These are phyloP conservation scores for Yamadazyma olivae DNA, from an alignment of 805 yeast species.

Conservation along the genomic window DNA sequence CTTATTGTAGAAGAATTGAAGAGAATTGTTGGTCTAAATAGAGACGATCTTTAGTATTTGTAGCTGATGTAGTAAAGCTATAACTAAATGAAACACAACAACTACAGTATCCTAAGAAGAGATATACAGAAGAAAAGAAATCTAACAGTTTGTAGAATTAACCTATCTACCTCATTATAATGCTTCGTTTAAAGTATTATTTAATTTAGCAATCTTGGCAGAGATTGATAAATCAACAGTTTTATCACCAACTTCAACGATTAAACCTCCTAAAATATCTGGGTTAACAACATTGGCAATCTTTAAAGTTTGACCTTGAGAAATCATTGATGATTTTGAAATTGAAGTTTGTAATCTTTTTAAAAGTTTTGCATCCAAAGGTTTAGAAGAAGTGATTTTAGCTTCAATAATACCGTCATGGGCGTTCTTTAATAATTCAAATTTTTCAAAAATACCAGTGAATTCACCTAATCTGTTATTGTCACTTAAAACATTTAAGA, in stretches of 20 bases:
- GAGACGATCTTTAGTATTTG: no score
- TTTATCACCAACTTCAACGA: conserved; percentile 95
- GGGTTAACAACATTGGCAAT: conserved; percentile 81
- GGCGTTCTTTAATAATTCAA: conserved; percentile 78
- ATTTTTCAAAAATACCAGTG: conserved; percentile 63
- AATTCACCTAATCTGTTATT: conserved; percentile 87
- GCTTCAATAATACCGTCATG: conserved; percentile 92
- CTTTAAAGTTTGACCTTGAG: conserved; percentile 81
- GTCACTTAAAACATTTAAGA: conserved; percentile 82
- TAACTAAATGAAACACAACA: no score
- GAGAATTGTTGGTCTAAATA: no score
- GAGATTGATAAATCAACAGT: conserved; percentile 92
- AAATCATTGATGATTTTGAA: conserved; percentile 75
- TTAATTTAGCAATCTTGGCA: conserved; percentile 80
- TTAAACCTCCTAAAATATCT: conserved; percentile 90
- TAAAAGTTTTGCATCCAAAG: conserved; percentile 78
- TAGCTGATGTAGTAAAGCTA: no score
- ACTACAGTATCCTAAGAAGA: no score
- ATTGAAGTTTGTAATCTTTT: conserved; percentile 77
- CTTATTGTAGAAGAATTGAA: no score
- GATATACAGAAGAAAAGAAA: no score
- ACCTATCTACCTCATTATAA: no score
- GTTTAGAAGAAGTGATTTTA: conserved; percentile 80
- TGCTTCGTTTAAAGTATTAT: conserved; percentile 83
- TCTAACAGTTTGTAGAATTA: no score